Conservation (phyloP, 768 basidiomycete genomes). For the Mycena crocata region DNA sequence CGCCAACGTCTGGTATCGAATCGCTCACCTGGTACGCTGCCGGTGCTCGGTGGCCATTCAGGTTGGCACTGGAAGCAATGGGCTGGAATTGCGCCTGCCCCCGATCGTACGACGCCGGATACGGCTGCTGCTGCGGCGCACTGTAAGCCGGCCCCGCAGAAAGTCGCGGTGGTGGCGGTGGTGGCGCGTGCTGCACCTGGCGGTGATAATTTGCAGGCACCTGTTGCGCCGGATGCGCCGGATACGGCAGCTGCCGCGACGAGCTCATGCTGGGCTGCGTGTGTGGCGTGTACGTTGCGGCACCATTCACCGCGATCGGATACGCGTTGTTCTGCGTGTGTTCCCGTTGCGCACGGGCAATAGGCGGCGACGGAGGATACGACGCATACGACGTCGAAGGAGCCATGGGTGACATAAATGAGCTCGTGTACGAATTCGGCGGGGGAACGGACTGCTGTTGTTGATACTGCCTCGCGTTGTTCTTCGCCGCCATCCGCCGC, state of each 20-base stretch:
- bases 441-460: too few relatives aligned
- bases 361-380: background rate
- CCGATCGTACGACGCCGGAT: constrained; percentile 5
- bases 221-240: too few relatives aligned
- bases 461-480: background rate
- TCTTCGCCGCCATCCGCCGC: constrained; percentile 21
- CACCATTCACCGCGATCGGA: constrained; percentile 19
- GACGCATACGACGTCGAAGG: constrained; percentile 13
- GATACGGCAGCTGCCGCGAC: constrained; percentile 8
- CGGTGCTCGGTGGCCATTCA: constrained; percentile 17
- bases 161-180: constrained; percentile 4
- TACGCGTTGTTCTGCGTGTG: constrained; percentile 6
- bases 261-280: background rate
- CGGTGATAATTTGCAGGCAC: constrained; percentile 14
- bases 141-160: constrained; percentile 4
- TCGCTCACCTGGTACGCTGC: constrained; percentile 14
- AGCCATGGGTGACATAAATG: too few relatives aligned
- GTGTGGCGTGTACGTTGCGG: constrained; percentile 13
- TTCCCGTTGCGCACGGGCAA: constrained; percentile 3
- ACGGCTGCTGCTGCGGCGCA: constrained; percentile 5
- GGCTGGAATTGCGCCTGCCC: constrained; percentile 10
- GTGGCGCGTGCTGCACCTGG: constrained; percentile 11
- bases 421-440: too few relatives aligned
- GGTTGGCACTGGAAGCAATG: constrained; percentile 9
- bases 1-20: too few relatives aligned